Base-by-base conservation (phyloP, 768 basidiomycete species). In the Tricholoma terreum region DNA sequence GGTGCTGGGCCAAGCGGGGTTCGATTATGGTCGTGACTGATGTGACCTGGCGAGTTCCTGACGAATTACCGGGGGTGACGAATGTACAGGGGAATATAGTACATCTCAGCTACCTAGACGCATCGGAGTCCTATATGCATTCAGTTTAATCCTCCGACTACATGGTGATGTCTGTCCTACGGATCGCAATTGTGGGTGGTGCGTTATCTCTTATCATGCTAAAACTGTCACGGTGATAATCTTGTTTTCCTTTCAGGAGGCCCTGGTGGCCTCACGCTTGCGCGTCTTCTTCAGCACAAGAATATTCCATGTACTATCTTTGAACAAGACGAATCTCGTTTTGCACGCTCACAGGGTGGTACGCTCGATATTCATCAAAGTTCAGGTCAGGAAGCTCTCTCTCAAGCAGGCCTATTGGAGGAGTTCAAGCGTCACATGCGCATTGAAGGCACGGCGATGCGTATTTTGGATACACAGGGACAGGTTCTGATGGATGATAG, bases 311-410 rank as follows among this genome's bases (percentile, higher is more conserved):
- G 60, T 14, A 65, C 51, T 4, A 45, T 71, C 17, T 66, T 62
- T 46, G 70, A 71, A 38, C 62, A 62, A 40, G 69, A 71, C 19
- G 27, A 34, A 19, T 66, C 63, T 31, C 46, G 54, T 8, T 36
- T 53, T 31, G 48, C 61, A 9, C 67, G 69, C 12, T 58, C 52
- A 21, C 67, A 68, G 40, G 69, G 69, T 24, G 66, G 70, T 19
- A 63, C 63, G 17, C 66, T 71, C 46, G 69, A 71, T 57, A 55
- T 71, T 30, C 68, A 67, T 50, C 17, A 46, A n/a, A 55, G 62
- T 36, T 64, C 66, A 3, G 67, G 70, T 11, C 69, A 66, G 48
- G 58, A 50, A 11, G 69, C 66, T 5, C 54, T 71, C 12, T 54
- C 58, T 11, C 61, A 58, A 27, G 69, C 67, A 3, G 69, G 67